phyloP scores from a whole-genome alignment of 129 eudicot genomes.

The Flaveria ramosissima region DNA sequence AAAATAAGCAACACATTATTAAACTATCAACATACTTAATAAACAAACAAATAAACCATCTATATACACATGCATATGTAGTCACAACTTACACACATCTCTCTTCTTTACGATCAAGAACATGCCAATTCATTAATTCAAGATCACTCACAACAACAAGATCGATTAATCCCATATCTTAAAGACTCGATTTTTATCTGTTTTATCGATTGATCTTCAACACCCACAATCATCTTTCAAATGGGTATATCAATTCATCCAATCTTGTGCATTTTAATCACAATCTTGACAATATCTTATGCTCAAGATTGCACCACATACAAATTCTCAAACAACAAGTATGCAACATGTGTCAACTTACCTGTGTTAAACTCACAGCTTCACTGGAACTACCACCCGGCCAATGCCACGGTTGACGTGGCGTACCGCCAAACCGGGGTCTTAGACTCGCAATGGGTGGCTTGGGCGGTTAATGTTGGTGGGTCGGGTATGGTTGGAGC shows the following conservation, averaged over 20 bases:
- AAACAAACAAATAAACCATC: no score
- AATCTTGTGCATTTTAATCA: slow-evolving; percentile 28
- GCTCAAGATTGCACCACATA: slow-evolving; percentile 48
- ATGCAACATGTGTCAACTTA: slow-evolving; percentile 44
- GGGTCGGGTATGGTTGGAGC: slow-evolving; percentile 57
- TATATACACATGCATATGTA: no score
- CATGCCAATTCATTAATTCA: neutral
- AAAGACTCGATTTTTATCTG: slow-evolving; percentile 13
- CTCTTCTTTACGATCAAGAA: neutral
- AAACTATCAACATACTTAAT: no score
- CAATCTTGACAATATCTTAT: slow-evolving; percentile 27
- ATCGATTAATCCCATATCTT: neutral
- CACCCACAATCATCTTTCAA: slow-evolving; percentile 7
- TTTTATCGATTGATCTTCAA: slow-evolving; percentile 15
- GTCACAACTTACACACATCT: neutral
- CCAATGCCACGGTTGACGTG: slow-evolving; percentile 57
- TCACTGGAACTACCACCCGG: slow-evolving; percentile 60
- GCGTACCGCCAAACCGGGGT: slow-evolving; percentile 65
- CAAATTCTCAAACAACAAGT: slow-evolving; percentile 37
- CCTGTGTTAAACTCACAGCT: slow-evolving; percentile 54
- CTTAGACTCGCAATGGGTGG: slow-evolving; percentile 74
- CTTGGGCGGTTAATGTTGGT: slow-evolving; percentile 62
- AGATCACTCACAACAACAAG: slow-evolving; percentile 1
- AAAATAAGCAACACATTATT: neutral
- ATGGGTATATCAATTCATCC: slow-evolving; percentile 31